phyloP scores from a whole-genome alignment of 169 alveolate species.

The Plasmodium blacklocki region DNA sequence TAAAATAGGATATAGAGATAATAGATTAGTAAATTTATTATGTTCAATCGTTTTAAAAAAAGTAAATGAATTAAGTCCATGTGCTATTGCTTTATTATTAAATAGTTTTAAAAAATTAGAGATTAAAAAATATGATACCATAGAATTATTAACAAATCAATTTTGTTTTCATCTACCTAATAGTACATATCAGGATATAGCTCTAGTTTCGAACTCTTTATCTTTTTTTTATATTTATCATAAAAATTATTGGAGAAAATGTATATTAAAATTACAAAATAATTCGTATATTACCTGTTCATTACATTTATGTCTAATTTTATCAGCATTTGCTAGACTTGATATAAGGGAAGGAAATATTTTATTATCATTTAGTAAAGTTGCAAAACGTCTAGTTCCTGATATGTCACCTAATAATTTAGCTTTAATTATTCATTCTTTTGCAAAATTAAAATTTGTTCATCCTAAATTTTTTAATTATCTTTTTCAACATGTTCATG shows the following conservation, averaged over 20 bases:
- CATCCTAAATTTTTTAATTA: conserved; percentile 75
- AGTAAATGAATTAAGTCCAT: conserved; percentile 70
- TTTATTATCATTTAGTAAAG: conserved; percentile 76
- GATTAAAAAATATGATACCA: conserved; percentile 80
- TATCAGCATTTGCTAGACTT: conserved; percentile 83
- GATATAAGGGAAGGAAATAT: conserved; percentile 84
- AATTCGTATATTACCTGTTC: conserved; percentile 75
- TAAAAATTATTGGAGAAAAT: conserved; percentile 76
- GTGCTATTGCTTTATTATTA: conserved; percentile 83
- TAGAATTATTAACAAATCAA: conserved; percentile 85
- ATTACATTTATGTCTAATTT: conserved; percentile 81
- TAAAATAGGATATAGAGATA: conserved; percentile 84
- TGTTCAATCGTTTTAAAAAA: conserved; percentile 78
- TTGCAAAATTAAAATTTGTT: conserved; percentile 83
- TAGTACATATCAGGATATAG: conserved; percentile 84
- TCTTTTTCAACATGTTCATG: conserved; percentile 60
- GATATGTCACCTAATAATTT: conserved; percentile 79
- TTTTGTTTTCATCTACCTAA: conserved; percentile 74
- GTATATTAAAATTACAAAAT: conserved; percentile 80
- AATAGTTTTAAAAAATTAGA: conserved; percentile 84
- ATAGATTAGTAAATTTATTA: conserved; percentile 77
- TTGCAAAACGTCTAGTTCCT: conserved; percentile 75
- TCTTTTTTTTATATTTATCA: conserved; percentile 85
- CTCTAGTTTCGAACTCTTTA: conserved; percentile 82
- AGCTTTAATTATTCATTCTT: conserved; percentile 82